Evolutionary conservation across 1,139 yeast species (phyloP).

Genomic region (Hansenula sp.): DNA sequence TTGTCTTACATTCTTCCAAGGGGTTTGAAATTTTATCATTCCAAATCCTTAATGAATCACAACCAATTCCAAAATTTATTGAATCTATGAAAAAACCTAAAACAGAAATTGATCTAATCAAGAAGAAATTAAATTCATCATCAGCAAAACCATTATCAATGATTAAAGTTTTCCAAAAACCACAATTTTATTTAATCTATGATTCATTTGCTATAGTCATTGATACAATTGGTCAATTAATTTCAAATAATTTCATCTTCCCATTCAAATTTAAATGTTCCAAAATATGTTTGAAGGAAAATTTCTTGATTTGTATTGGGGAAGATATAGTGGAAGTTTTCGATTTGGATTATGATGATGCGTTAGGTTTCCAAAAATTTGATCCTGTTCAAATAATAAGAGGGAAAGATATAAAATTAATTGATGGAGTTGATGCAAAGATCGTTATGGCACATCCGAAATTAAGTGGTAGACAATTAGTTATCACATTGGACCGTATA

Average conservation of each 20-base stretch:
- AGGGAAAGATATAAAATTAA: conserved; percentile 57
- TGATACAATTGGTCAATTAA: conserved; percentile 61
- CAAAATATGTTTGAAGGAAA: conserved; percentile 50
- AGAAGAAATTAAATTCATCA: conserved; percentile 23
- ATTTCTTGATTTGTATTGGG: conserved; percentile 58
- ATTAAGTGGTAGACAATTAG: conserved; percentile 58
- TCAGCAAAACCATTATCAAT: conserved; percentile 52
- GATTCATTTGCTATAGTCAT: conserved; percentile 70
- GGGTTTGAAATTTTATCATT: conserved; percentile 68
- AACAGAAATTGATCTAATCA: conserved; percentile 25
- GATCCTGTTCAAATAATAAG: conserved; percentile 67
- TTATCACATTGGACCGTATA: conserved; percentile 21
- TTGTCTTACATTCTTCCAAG: conserved; percentile 62
- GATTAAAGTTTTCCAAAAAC: conserved; percentile 51
- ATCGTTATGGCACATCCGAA: conserved; percentile 70
- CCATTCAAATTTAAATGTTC: conserved; percentile 62
- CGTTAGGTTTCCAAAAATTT: conserved; percentile 25
- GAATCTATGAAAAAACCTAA: conserved; percentile 24
- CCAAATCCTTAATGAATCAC: conserved; percentile 50
- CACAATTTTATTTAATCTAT: conserved; percentile 61
- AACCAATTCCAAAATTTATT: conserved; percentile 45
- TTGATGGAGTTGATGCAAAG: conserved; percentile 40
- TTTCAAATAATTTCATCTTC: conserved; percentile 46
- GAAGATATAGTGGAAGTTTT: conserved; percentile 72
- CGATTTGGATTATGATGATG: conserved; percentile 49